phyloP scores from a whole-genome alignment of 306 rosid genomes.

The Parietaria judaica region DNA sequence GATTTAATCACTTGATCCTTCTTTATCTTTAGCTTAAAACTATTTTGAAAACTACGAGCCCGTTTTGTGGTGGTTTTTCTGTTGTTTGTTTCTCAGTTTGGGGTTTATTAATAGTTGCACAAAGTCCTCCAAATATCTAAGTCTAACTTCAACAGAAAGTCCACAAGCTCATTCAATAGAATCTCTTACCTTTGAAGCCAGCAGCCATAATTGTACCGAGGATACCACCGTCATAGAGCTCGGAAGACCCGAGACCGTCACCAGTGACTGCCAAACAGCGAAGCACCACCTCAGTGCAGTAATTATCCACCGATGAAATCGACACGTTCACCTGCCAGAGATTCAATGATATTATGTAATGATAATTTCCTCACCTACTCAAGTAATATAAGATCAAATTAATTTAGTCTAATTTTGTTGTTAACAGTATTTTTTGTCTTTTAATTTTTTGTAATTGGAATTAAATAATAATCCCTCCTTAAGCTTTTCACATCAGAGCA shows the following conservation, averaged over 20 bases:
- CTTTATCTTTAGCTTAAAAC: not conserved
- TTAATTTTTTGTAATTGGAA: no score
- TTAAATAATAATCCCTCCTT: no score
- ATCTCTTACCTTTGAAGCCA: slow-evolving; percentile 82
- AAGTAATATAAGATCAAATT: no score
- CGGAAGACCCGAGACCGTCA: slow-evolving; percentile 74
- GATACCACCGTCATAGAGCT: slow-evolving; percentile 65
- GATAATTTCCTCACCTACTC: not conserved
- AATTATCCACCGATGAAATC: slow-evolving; percentile 55
- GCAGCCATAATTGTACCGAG: slow-evolving; percentile 71
- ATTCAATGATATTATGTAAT: slow-evolving; percentile 17
- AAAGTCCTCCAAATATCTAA: no score
- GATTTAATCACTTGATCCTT: slow-evolving; percentile 14
- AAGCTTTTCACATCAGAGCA: no score
- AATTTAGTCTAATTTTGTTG: no score
- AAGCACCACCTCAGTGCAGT: slow-evolving; percentile 78
- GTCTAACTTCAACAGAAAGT: no score
- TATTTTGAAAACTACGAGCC: not conserved
- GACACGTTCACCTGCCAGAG: slow-evolving; percentile 61
- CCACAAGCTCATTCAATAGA: no score
- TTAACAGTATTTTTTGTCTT: no score
- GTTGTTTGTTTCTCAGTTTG: not conserved
- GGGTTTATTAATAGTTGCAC: no score
- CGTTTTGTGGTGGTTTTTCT: no score
- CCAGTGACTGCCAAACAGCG: slow-evolving; percentile 76